These are phyloP conservation scores for Malassezia dermatis DNA, from an alignment of 1,284 basidiomycete species.

Conservation along the genomic window DNA sequence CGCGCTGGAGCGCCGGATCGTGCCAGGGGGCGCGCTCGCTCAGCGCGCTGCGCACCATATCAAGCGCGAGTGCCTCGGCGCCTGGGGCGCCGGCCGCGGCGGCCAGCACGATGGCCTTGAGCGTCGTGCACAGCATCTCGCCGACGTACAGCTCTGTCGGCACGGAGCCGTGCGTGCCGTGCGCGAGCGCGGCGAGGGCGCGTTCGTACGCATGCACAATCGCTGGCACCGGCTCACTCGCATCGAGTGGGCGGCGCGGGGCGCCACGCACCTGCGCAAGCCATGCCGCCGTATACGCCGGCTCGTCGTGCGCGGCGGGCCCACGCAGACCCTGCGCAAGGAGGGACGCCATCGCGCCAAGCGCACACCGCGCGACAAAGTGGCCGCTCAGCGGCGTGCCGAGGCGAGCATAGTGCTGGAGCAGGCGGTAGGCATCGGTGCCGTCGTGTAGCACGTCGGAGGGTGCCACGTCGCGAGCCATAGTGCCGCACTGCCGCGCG, in stretches of 20 bases:
- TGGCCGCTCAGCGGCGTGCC: constrained; percentile 73
- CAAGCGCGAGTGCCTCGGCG: constrained; percentile 59
- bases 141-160: constrained; percentile 26
- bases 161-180: background rate
- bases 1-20: constrained; percentile 70
- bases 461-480: constrained; percentile 20
- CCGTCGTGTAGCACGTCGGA: constrained; percentile 12
- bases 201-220: background rate
- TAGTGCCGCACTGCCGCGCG: constrained; percentile 47
- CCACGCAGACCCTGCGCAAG: constrained; percentile 62
- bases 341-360: constrained; percentile 72
- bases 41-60: constrained; percentile 63
- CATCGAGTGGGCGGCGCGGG: constrained; percentile 69
- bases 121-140: constrained; percentile 29
- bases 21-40: constrained; percentile 70
- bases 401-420: constrained; percentile 64
- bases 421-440: constrained; percentile 53
- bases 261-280: constrained; percentile 50
- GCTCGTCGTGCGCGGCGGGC: background rate
- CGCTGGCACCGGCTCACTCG: constrained; percentile 56
- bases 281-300: constrained; percentile 5
- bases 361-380: constrained; percentile 71
- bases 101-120: constrained; percentile 82
- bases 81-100: constrained; percentile 59
- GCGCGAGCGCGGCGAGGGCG: background rate